Evolutionary conservation across 305 asterid genomes (phyloP).

Genomic region (Plantago lanceolata): DNA sequence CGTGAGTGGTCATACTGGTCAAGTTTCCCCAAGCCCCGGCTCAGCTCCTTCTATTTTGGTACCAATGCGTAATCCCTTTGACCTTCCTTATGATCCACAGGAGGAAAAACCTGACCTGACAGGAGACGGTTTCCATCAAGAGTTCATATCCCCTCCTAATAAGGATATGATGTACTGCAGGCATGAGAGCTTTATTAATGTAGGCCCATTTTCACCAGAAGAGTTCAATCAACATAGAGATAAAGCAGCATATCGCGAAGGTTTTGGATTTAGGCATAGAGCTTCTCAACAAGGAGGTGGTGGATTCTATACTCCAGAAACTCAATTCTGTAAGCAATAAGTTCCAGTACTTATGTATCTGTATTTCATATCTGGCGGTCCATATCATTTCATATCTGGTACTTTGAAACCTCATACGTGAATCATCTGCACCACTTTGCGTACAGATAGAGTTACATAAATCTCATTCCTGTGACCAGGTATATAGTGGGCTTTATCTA

Average conservation of each 20-base stretch:
- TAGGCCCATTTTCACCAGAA: conserved; percentile 36
- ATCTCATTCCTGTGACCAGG: too few relatives aligned
- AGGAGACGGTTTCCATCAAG: conserved; percentile 67
- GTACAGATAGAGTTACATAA: too few relatives aligned
- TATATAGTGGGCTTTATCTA: too few relatives aligned
- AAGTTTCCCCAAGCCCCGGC: conserved; percentile 58
- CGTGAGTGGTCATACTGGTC: conserved; percentile 16
- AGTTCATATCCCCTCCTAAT: conserved; percentile 40
- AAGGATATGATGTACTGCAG: conserved; percentile 50
- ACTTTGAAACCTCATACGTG: too few relatives aligned
- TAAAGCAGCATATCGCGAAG: conserved; percentile 17
- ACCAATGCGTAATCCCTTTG: conserved; percentile 73
- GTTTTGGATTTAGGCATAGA: conserved; percentile 26
- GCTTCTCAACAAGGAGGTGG: conserved; percentile 5
- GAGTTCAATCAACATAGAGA: conserved; percentile 26
- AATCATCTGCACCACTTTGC: background rate
- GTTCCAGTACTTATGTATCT: too few relatives aligned
- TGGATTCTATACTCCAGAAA: conserved; percentile 26
- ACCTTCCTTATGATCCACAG: conserved; percentile 85
- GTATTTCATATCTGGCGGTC: too few relatives aligned
- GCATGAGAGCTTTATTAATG: conserved; percentile 62
- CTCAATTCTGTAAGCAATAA: conserved; percentile 35
- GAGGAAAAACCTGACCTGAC: conserved; percentile 82
- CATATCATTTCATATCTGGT: too few relatives aligned
- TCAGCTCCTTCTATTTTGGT: conserved; percentile 77